phyloP scores from a whole-genome alignment of 2,329 filamentous ascomycete genomes.

The Paecilomyces formosus region DNA sequence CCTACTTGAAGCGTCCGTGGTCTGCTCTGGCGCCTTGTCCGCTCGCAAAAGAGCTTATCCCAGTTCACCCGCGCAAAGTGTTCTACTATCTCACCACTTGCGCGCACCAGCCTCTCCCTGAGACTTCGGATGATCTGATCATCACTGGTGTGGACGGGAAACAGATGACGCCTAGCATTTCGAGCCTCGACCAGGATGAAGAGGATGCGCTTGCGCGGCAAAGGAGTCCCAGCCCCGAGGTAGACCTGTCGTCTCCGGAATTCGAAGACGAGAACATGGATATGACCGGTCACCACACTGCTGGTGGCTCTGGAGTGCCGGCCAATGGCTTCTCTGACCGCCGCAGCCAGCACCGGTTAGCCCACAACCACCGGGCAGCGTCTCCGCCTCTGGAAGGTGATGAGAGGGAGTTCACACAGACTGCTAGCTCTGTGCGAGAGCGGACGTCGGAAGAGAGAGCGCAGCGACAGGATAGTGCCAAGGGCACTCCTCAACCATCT shows the following conservation, averaged over 20 bases:
- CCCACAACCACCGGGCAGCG: conserved; percentile 62
- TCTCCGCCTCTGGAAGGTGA: conserved; percentile 89
- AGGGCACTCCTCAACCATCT: conserved; percentile 33
- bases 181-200: conserved; percentile 65
- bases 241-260: conserved; percentile 81
- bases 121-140: conserved; percentile 48
- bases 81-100: conserved; percentile 95
- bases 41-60: conserved; percentile 84
- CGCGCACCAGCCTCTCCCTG: conserved; percentile 72
- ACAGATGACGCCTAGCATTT: conserved; percentile 78
- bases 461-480: conserved; percentile 15
- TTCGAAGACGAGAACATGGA: conserved; percentile 64
- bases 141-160: conserved; percentile 44
- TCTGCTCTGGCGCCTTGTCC: conserved; percentile 73
- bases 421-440: conserved; percentile 72
- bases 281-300: conserved; percentile 49
- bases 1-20: conserved; percentile 85
- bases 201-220: conserved; percentile 53
- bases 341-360: conserved; percentile 50
- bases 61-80: conserved; percentile 85
- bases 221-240: conserved; percentile 81
- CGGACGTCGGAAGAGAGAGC: conserved; percentile 37
- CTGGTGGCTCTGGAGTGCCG: conserved; percentile 45
- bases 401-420: conserved; percentile 94
- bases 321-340: conserved; percentile 45